Percentiles rank a stretch among this genome's conserved stretches.
These are phyloP conservation scores for Austropuccinia psidii DNA, from an alignment of 1,284 basidiomycete species.

Conservation along the genomic window DNA sequence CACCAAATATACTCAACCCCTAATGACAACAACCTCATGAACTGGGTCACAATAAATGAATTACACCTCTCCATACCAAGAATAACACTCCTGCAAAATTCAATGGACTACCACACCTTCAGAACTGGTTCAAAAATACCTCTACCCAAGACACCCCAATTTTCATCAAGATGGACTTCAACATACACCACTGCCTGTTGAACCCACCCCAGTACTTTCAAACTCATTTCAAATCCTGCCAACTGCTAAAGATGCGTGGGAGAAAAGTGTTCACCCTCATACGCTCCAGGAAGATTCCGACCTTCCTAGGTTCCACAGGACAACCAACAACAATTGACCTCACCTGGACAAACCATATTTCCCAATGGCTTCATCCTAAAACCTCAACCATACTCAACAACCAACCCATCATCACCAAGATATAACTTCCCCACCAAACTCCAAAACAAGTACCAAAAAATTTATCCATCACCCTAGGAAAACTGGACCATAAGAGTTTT, in stretches of 20 bases:
- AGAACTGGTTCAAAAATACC: background rate
- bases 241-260: background rate
- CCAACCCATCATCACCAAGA: background rate
- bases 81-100: background rate
- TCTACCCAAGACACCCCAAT: background rate
- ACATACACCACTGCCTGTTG: background rate
- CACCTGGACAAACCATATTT: background rate
- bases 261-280: background rate
- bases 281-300: background rate
- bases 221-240: background rate
- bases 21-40: background rate
- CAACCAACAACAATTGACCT: too few species aligned
- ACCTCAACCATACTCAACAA: background rate
- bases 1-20: background rate
- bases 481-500: too few species aligned
- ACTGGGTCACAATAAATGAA: background rate
- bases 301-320: too few species aligned
- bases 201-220: background rate
- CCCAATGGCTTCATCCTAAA: background rate
- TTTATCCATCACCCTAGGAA: background rate
- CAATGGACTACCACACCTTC: background rate
- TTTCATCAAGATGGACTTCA: background rate
- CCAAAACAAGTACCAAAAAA: background rate
- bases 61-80: background rate
- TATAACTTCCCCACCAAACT: background rate